Evolutionary conservation across 768 basidiomycete species (phyloP).

Genomic region (Leccinum subgranulosum): DNA sequence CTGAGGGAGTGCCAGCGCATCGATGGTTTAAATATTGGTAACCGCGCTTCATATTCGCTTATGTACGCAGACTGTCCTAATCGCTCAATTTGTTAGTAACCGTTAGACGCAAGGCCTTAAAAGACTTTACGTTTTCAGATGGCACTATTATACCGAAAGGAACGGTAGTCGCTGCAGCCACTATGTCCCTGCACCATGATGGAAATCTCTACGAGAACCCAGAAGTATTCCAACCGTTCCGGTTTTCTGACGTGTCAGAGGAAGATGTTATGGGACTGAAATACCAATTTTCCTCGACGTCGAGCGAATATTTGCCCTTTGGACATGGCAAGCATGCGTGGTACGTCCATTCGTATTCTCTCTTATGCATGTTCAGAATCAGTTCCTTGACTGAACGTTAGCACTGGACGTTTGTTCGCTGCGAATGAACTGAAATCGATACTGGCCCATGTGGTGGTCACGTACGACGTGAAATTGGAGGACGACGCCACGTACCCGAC

Average conservation of each 20-base stretch:
- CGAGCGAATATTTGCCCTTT: not conserved
- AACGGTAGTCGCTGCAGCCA: not conserved
- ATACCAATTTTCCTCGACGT: not conserved
- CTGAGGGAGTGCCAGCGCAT: not conserved
- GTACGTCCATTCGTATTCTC: not conserved
- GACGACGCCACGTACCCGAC: not conserved
- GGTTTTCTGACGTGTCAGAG: not conserved
- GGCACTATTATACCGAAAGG: not conserved
- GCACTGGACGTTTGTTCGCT: slow-evolving; percentile 40
- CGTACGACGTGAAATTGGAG: slow-evolving; percentile 18
- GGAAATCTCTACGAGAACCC: not conserved
- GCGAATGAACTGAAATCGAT: slow-evolving; percentile 43
- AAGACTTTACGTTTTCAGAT: not conserved
- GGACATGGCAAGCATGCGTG: not conserved
- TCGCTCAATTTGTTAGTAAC: not conserved
- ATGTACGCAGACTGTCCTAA: not conserved
- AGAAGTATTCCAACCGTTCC: not conserved
- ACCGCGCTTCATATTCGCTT: not conserved
- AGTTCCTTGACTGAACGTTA: not conserved
- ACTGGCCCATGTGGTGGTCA: slow-evolving; percentile 42
- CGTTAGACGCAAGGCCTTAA: not conserved
- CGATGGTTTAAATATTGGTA: not conserved
- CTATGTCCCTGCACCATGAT: not conserved
- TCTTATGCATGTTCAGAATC: not conserved
- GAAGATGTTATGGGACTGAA: not conserved